Evolutionary conservation across 2,329 filamentous ascomycete genomes (phyloP).

Genomic region (Xylaria sp.): DNA sequence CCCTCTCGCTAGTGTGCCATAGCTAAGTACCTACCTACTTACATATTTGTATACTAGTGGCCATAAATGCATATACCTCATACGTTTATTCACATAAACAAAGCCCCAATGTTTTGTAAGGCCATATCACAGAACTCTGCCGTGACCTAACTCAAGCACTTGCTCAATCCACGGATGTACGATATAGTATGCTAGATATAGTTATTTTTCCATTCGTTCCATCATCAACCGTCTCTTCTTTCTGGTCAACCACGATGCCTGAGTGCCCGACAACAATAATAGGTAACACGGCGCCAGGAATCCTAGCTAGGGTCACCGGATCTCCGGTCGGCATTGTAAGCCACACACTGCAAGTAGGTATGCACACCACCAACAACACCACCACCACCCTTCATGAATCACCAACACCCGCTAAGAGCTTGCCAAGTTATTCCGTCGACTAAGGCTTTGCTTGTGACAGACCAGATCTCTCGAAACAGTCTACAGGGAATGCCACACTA

Average conservation of each 20-base stretch:
- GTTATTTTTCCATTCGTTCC: background rate
- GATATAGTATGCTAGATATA: too few relatives aligned
- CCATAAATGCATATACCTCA: too few relatives aligned
- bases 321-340: conserved; percentile 14
- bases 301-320: conserved; percentile 13
- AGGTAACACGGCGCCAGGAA: background rate
- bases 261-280: background rate
- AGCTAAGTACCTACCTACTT: too few relatives aligned
- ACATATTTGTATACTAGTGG: too few relatives aligned
- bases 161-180: too few relatives aligned
- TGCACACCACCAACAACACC: background rate
- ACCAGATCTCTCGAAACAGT: background rate
- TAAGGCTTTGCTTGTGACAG: conserved; percentile 14
- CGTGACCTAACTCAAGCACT: too few relatives aligned
- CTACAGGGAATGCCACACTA: background rate
- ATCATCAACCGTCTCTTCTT: background rate
- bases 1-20: too few relatives aligned
- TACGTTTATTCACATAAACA: too few relatives aligned
- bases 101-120: too few relatives aligned
- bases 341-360: background rate
- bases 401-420: conserved; percentile 13
- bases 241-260: background rate
- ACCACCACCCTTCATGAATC: background rate
- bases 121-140: too few relatives aligned
- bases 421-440: conserved; percentile 2